Evolutionary conservation across 768 basidiomycete species (phyloP).

Genomic region (Tylopilus cervinicoccineus): DNA sequence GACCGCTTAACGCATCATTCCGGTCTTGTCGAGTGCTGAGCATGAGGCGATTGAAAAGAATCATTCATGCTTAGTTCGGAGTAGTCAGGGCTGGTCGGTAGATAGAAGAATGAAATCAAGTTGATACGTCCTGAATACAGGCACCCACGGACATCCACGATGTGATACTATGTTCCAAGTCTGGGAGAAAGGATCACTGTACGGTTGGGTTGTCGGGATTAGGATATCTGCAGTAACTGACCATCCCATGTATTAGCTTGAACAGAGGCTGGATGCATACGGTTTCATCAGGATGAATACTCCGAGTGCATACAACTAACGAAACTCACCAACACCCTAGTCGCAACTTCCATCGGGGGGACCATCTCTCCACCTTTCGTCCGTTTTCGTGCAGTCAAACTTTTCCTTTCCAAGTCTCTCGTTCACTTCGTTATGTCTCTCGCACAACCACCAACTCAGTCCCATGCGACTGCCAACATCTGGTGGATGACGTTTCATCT

Average conservation of each 20-base stretch:
- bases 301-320: not conserved
- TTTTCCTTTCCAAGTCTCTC: slow-evolving; percentile 73
- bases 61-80: not conserved
- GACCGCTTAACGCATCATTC: not conserved
- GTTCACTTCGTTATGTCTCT: slow-evolving; percentile 92
- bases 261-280: not conserved
- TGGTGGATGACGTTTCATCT: slow-evolving; percentile 64
- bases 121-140: not conserved
- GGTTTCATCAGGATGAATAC: not conserved
- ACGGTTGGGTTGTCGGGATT: not conserved
- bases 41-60: too few species aligned
- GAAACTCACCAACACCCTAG: slow-evolving; percentile 33
- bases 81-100: not conserved
- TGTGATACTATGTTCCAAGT: not conserved
- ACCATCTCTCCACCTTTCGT: slow-evolving; percentile 92
- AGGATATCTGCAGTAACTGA: not conserved
- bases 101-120: not conserved
- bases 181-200: not conserved
- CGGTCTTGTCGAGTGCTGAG: too few species aligned
- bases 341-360: slow-evolving; percentile 87
- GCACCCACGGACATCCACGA: not conserved
- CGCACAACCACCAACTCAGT: slow-evolving; percentile 84
- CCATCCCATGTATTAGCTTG: not conserved
- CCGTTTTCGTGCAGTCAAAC: slow-evolving; percentile 81
- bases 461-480: slow-evolving; percentile 68